Percentiles rank a stretch among this genome's conserved stretches.
Evolutionary conservation across 257 asterid genomes (phyloP).

Genomic region (Ajuga chamaepitys): DNA sequence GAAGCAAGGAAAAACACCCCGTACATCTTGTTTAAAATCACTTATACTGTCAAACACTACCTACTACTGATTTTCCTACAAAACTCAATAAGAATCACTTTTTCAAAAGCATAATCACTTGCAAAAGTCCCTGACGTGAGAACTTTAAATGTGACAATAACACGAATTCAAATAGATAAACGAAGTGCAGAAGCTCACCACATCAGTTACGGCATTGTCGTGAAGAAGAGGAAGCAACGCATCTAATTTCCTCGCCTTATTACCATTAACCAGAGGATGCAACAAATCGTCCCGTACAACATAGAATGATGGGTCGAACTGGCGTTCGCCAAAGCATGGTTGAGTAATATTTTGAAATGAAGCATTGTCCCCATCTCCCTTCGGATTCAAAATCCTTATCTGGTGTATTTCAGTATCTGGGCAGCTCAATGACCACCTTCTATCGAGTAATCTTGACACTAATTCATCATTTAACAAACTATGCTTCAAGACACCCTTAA

Average conservation of each 20-base stretch:
- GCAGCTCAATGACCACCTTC: slow-evolving; percentile 70
- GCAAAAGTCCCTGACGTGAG: too few species aligned
- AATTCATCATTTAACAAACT: slow-evolving; percentile 29
- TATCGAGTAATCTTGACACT: slow-evolving; percentile 41
- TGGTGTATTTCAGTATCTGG: slow-evolving; percentile 66
- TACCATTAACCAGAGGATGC: slow-evolving; percentile 92
- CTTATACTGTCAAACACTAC: too few species aligned
- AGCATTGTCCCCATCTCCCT: slow-evolving; percentile 22
- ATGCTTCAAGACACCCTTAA: slow-evolving; percentile 31
- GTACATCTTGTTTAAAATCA: too few species aligned
- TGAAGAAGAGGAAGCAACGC: slow-evolving; percentile 82
- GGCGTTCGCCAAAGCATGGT: slow-evolving; percentile 42
- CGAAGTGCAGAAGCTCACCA: slow-evolving; percentile 57
- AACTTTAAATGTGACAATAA: too few species aligned
- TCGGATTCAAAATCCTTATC: slow-evolving; percentile 30
- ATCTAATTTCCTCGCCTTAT: slow-evolving; percentile 84
- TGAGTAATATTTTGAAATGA: slow-evolving; percentile 32
- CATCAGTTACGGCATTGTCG: slow-evolving; percentile 61
- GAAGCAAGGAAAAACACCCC: too few species aligned
- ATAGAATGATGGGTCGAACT: slow-evolving; percentile 43
- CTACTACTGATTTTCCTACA: too few species aligned
- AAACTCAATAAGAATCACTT: too few species aligned
- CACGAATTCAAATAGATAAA: too few species aligned
- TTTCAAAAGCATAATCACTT: too few species aligned
- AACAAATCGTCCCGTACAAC: slow-evolving; percentile 83